Evolutionary conservation across 73 alveolate species (phyloP).

Genomic region (Paramecium octaurelia): DNA sequence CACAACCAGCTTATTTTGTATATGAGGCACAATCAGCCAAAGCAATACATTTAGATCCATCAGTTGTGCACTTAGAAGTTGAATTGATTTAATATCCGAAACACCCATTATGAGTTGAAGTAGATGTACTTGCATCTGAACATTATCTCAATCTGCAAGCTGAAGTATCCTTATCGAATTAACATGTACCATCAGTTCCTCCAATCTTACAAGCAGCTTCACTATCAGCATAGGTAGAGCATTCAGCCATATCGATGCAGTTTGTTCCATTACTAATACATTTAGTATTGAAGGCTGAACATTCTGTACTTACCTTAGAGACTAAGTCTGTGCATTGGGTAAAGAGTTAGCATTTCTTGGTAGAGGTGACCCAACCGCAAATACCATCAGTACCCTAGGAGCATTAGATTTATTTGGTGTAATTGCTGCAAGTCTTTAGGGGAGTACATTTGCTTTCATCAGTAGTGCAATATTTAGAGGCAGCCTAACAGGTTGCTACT

Average conservation of each 20-base stretch:
- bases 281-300: background rate
- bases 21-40: background rate
- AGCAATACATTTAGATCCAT: constrained; percentile 12
- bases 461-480: constrained; percentile 4
- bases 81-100: background rate
- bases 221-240: background rate
- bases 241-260: background rate
- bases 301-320: background rate
- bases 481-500: background rate
- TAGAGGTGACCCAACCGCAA: constrained; percentile 43
- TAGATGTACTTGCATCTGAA: constrained; percentile 22
- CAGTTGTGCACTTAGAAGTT: background rate
- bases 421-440: background rate
- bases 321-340: background rate
- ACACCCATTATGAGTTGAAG: constrained; percentile 10
- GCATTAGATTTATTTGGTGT: background rate
- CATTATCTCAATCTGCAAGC: constrained; percentile 23
- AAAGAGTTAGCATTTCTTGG: constrained; percentile 14
- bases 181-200: constrained; percentile 34
- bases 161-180: background rate
- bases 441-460: constrained; percentile 26
- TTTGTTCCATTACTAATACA: constrained; percentile 9
- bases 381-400: constrained; percentile 6
- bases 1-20: constrained; percentile 27
- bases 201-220: background rate